Base-by-base conservation (phyloP, 1,284 basidiomycete genomes). In the Lentinus polychrous region DNA sequence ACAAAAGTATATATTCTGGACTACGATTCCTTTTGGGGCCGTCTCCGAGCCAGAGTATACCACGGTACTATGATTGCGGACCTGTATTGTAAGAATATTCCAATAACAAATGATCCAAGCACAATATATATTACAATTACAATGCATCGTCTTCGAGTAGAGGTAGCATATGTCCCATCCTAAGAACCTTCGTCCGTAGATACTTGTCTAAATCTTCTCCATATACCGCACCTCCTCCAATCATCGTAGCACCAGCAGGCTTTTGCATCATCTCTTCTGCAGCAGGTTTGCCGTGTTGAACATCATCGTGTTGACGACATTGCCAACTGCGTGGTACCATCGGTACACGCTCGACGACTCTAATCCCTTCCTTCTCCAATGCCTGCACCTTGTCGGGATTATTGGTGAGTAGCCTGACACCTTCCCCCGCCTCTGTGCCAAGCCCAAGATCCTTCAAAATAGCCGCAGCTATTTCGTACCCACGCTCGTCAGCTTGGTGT, bases 331-430 rank as follows among this genome's bases (percentile, higher is more conserved):
- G 75, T 7, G 95, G 95, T 2, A 97, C 83, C 95, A 99, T 99
- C 33, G 88, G 77, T 11, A 98, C 91, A 8, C 94, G 78, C 67
- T 98, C 93, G 4, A 75, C 73, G 27, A 99, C 81, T 22, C 66
- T 71, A 48, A 99, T 75, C 0, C 92, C 91, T 65, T 97, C 94
- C 55, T 74, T 76, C 64, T 88, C 79, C 54, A 99, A 69, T 41
- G 94, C 92, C 57, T 83, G 77, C 49, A 99, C 89, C 70, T 99
- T 99, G 66, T 95, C 94, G 12, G 96, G 95, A 66, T 99, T 99
- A 70, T 99, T 99, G 47, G 96, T 99, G 66, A 99, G 71, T 53
- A 99, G 71, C 46, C 91, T 75, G 36, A 96, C 79, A 33, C 83
- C 81, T 50, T 81, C 79, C 34, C 71, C 71, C 4, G 63, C 61